Conservation (phyloP, 2,329 filamentous ascomycete species). For the Ceratocystis colombiana region DNA sequence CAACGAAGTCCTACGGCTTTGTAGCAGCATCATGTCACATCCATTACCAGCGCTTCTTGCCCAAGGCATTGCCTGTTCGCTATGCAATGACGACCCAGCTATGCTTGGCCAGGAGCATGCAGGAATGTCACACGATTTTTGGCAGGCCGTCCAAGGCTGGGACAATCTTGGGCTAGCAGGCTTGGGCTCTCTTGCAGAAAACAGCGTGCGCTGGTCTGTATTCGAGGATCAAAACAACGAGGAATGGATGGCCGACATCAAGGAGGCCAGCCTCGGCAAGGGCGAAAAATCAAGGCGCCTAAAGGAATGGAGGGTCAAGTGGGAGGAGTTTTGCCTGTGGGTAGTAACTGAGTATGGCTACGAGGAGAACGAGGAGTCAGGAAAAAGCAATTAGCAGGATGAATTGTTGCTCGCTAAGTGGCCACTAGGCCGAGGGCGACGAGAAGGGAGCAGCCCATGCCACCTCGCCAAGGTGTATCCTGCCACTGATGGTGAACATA, state of each 20-base stretch:
- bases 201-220: conserved; percentile 79
- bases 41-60: conserved; percentile 75
- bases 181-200: conserved; percentile 78
- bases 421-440: too few relatives aligned
- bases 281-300: conserved; percentile 62
- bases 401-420: too few relatives aligned
- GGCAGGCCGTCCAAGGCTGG: conserved; percentile 85
- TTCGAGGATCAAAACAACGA: conserved; percentile 68
- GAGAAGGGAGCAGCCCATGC: too few relatives aligned
- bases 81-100: conserved; percentile 86
- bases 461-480: too few relatives aligned
- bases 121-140: conserved; percentile 86
- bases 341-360: conserved; percentile 65
- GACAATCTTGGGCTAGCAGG: conserved; percentile 84
- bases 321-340: conserved; percentile 88
- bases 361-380: background rate
- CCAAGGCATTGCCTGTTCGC: conserved; percentile 68
- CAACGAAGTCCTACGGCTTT: conserved; percentile 76
- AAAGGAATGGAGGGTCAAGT: conserved; percentile 68
- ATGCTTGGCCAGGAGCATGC: conserved; percentile 74
- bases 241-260: conserved; percentile 63
- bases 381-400: too few relatives aligned
- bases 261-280: conserved; percentile 60
- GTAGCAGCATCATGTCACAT: conserved; percentile 64
- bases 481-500: too few relatives aligned